These are phyloP conservation scores for Camellia lanceoleosa DNA, from an alignment of 148 eudicot species.

Conservation along the genomic window DNA sequence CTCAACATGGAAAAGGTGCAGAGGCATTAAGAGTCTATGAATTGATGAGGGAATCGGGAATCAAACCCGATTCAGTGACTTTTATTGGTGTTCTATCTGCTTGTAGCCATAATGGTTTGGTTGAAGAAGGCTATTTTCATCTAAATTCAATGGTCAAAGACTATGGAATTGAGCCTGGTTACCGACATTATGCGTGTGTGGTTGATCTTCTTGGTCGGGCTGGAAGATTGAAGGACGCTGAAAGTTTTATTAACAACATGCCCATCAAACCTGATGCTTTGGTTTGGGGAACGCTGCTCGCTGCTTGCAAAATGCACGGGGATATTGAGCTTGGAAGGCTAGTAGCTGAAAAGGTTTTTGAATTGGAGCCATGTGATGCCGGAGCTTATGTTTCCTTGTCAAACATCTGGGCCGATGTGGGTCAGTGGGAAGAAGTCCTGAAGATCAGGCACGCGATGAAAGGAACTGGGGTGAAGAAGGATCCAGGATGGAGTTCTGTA, in stretches of 20 bases:
- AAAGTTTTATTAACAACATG: conserved; percentile 56
- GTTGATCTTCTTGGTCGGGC: conserved; percentile 90
- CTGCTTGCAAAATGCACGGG: conserved; percentile 86
- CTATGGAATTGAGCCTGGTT: conserved; percentile 57
- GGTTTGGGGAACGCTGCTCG: conserved; percentile 75
- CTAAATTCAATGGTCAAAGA: conserved; percentile 68
- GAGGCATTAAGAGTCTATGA: conserved; percentile 61
- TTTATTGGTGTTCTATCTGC: conserved; percentile 85
- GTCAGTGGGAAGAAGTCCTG: conserved; percentile 75
- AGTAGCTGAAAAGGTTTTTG: conserved; percentile 63
- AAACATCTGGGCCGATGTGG: conserved; percentile 70
- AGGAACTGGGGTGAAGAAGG: conserved; percentile 55
- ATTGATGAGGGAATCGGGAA: conserved; percentile 57
- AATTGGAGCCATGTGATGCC: conserved; percentile 57
- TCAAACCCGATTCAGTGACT: conserved; percentile 78
- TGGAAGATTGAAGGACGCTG: conserved; percentile 72
- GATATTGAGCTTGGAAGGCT: conserved; percentile 58
- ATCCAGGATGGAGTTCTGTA: conserved; percentile 76
- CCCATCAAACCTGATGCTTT: conserved; percentile 62
- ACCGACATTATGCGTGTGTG: conserved; percentile 77
- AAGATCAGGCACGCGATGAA: conserved; percentile 53
- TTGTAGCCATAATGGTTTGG: conserved; percentile 85
- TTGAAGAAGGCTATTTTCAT: conserved; percentile 72
- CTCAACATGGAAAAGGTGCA: conserved; percentile 67
- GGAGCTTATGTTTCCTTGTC: conserved; percentile 62